These are phyloP conservation scores for Symmetrospora coprosmae DNA, from an alignment of 768 basidiomycete species.

Conservation along the genomic window DNA sequence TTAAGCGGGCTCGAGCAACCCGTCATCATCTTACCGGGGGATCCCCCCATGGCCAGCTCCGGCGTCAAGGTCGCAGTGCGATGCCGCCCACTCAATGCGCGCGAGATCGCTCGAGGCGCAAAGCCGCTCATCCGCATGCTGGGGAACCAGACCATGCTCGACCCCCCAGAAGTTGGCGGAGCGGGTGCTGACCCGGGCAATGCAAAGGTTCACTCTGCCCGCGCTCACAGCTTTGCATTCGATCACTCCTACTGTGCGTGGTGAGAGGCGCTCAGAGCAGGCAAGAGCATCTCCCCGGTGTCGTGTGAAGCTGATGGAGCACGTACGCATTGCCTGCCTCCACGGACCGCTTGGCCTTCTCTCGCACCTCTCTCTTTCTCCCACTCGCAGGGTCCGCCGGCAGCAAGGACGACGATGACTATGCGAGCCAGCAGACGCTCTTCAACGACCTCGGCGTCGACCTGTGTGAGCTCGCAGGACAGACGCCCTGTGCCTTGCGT, in stretches of 20 bases:
- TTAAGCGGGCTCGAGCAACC: no score
- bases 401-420: conserved; percentile 68
- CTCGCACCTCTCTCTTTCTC: background rate
- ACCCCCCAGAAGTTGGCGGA: background rate
- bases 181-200: conserved; percentile 38
- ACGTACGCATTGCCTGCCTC: background rate
- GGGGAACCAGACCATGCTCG: conserved; percentile 1
- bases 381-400: no score
- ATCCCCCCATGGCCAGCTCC: no score
- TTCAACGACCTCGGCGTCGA: conserved; percentile 90
- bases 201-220: conserved; percentile 51
- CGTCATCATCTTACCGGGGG: no score
- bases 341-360: background rate
- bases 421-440: conserved; percentile 86
- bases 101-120: conserved; percentile 85
- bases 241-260: conserved; percentile 98
- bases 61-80: conserved; percentile 35
- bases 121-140: conserved; percentile 85
- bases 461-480: no score
- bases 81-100: conserved; percentile 89
- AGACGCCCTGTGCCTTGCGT: no score
- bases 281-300: background rate
- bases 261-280: conserved; percentile 40
- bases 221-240: conserved; percentile 71
- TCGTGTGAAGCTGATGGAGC: background rate